Conservation (phyloP, 176 grass and related monocot species). For the Puya raimondii region DNA sequence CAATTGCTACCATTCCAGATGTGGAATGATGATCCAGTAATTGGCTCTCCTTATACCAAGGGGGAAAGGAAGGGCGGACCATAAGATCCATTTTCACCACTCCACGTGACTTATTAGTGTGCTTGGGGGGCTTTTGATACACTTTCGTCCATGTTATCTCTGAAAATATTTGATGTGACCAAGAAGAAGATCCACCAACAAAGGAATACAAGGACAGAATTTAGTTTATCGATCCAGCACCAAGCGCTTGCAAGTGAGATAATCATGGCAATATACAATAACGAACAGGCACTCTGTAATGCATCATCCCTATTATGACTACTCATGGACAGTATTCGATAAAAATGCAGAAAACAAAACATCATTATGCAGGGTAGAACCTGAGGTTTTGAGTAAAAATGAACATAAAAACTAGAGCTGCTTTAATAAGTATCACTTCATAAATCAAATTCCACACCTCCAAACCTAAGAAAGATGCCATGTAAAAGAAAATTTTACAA, state of each 20-base stretch:
- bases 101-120: constrained; percentile 6
- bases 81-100: constrained; percentile 26
- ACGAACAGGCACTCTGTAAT: background rate
- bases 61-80: constrained; percentile 60
- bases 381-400: background rate
- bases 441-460: background rate
- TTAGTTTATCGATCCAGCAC: background rate
- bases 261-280: background rate
- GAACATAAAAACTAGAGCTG: background rate
- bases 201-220: background rate
- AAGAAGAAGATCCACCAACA: background rate
- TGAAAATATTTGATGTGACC: constrained; percentile 14
- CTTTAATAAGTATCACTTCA: background rate
- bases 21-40: constrained; percentile 13
- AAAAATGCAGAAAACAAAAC: background rate
- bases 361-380: background rate
- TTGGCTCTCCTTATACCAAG: constrained; percentile 28
- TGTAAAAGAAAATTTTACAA: background rate
- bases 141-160: constrained; percentile 34
- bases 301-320: background rate
- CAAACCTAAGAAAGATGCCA: background rate
- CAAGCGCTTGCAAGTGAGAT: background rate
- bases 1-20: constrained; percentile 26
- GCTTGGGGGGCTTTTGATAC: constrained; percentile 27
- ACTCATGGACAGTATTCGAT: background rate